These are phyloP conservation scores for Canariomyces notabilis DNA, from an alignment of 2,329 filamentous ascomycete genomes.

Conservation along the genomic window DNA sequence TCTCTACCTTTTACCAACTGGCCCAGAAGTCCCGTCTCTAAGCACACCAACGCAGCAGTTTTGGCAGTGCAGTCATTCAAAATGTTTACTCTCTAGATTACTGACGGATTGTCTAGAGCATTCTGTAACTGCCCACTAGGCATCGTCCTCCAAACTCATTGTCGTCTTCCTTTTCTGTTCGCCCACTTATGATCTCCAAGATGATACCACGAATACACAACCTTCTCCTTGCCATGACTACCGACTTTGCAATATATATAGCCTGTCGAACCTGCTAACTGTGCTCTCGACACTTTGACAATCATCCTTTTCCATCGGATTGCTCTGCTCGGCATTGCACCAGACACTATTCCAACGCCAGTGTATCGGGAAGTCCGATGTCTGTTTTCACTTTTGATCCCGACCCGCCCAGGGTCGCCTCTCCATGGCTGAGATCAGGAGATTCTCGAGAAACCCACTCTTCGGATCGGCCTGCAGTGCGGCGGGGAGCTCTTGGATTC, in stretches of 20 bases:
- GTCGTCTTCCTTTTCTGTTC: conserved; percentile 6
- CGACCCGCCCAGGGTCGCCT: conserved; percentile 80
- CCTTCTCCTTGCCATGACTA: conserved; percentile 21
- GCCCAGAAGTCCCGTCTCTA: background rate
- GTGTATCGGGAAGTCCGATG: conserved; percentile 41
- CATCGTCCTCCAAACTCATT: background rate
- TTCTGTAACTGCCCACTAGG: conserved; percentile 3
- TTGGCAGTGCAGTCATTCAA: background rate
- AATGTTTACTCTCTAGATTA: conserved; percentile 12
- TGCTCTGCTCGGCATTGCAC: background rate
- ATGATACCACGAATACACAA: conserved; percentile 38
- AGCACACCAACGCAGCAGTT: background rate
- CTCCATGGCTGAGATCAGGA: conserved; percentile 72
- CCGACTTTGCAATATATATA: conserved; percentile 26
- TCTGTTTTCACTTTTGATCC: conserved; percentile 95
- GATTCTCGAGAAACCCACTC: conserved; percentile 34
- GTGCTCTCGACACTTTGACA: background rate
- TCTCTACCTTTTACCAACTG: background rate
- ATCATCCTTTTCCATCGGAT: background rate
- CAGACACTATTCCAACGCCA: background rate
- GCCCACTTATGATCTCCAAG: conserved; percentile 26
- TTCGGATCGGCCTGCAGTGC: conserved; percentile 25
- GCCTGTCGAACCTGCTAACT: conserved; percentile 6
- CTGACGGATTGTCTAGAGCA: conserved; percentile 1
- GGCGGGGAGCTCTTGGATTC: conserved; percentile 28